phyloP scores from a whole-genome alignment of 805 yeast species.

The Schizosaccharomyces japonicus region DNA sequence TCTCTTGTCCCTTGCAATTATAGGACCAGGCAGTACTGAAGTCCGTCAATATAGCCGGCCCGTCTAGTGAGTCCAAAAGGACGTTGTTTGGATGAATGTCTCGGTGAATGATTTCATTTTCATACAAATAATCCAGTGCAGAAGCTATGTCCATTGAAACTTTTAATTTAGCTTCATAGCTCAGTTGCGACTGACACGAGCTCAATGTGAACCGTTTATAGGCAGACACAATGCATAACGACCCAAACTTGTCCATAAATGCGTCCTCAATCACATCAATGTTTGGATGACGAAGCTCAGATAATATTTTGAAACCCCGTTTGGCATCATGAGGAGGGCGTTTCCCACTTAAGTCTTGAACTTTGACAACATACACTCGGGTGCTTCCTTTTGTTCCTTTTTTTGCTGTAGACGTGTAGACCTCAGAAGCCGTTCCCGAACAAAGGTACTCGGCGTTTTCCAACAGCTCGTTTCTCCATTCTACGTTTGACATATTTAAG shows the following conservation, averaged over 20 bases:
- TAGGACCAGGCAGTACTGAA: constrained; percentile 3
- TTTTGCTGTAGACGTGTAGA: no score
- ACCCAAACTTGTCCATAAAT: neutral
- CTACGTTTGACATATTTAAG: no score
- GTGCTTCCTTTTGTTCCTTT: neutral
- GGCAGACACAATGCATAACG: neutral
- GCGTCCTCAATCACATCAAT: neutral
- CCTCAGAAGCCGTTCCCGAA: no score
- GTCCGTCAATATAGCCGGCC: neutral
- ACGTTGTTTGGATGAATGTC: constrained; percentile 91
- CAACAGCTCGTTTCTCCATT: no score
- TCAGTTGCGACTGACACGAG: neutral
- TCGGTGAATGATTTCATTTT: constrained; percentile 87
- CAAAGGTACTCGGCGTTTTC: no score
- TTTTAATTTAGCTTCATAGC: neutral
- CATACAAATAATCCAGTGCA: constrained; percentile 74
- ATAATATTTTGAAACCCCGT: neutral
- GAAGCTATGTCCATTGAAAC: constrained; percentile 57
- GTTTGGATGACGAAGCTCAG: neutral
- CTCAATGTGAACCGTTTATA: neutral
- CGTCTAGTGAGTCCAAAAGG: constrained; percentile 41
- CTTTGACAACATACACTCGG: neutral
- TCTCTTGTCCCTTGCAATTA: neutral
- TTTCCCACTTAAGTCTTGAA: neutral
- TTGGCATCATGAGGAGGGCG: constrained; percentile 1